Conservation (phyloP, 2,329 filamentous ascomycete genomes). For the Phoma herbarum region DNA sequence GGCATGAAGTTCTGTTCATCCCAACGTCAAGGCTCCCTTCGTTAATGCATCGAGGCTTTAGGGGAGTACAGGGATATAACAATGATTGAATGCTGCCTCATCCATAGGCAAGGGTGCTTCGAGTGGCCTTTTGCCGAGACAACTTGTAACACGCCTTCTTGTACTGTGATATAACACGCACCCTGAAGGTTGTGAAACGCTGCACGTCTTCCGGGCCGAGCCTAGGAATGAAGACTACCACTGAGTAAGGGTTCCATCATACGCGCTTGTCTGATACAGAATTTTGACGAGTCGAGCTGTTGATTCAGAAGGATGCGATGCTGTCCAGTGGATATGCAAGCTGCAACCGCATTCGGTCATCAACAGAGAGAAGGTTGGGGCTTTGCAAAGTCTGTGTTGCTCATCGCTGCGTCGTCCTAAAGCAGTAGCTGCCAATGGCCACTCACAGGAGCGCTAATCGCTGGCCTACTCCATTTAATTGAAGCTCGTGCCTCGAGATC, state of each 20-base stretch:
- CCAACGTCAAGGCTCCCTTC: background rate
- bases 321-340: background rate
- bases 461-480: too few species aligned
- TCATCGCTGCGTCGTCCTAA: background rate
- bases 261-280: background rate
- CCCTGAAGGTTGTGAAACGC: conserved; percentile 11
- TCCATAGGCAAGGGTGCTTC: conserved; percentile 9
- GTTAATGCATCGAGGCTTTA: background rate
- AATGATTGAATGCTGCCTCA: background rate
- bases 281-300: background rate
- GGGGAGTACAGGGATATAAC: background rate
- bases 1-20: background rate
- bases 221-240: conserved; percentile 12
- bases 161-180: conserved; percentile 1
- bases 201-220: conserved; percentile 10
- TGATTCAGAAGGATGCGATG: background rate
- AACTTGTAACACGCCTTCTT: conserved; percentile 9
- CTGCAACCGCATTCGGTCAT: background rate
- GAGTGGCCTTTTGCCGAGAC: conserved; percentile 1
- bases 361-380: background rate
- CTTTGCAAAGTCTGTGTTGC: background rate
- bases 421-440: background rate
- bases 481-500: background rate
- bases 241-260: background rate
- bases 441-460: background rate